Evolutionary conservation across 768 basidiomycete species (phyloP), one percentile per base, ranked within the genome.

Genomic region (Termitomyces sp.): DNA sequence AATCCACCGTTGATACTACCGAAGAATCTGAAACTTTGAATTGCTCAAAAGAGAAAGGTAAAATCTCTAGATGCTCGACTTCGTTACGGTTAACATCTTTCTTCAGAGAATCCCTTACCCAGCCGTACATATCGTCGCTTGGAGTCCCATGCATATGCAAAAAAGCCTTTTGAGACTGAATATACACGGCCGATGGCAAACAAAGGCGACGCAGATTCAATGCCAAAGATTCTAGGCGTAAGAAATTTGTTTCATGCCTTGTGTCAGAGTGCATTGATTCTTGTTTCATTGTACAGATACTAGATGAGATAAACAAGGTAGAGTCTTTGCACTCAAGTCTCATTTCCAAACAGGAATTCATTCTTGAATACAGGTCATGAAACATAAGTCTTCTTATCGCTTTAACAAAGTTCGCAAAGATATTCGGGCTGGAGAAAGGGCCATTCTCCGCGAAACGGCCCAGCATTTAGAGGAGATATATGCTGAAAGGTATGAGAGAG

Each of bases 291-390:
- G 38, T 40, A 38, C 48, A 85, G 83, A 71, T 81, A 53, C 68
- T 86, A 53, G 68, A 74, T 32, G 74, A 82, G 60, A 79, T 87
- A 16, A 76, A 80, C 51, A 65, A 78, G 64, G 84, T 76, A 65
- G 43, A 63, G 48, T 2, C 7, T 30, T 14, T 47, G 38, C 10
- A 38, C 13, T 52, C 43, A 30, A 2, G 38, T 45, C 22, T 24
- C 16, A 11, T 9, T 30, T 30, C 52, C 38, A 41, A 13, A 24
- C 32, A 30, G 10, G 11, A 11, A 11, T 5, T 54, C 33, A 45
- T 53, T 48, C 13, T 14, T 46, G 7, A 24, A 36, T 58, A 26
- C 51, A 86, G 83, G 80, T 75, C 33, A 67, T 87, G 13, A 63
- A 80, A 28, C 66, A 71, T 41, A 79, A 76, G n/a, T 74, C 84